Percentiles rank a stretch among this genome's conserved stretches.
These are phyloP conservation scores for Zygosaccharomyces rouxii DNA, from an alignment of 805 yeast species.

Conservation along the genomic window DNA sequence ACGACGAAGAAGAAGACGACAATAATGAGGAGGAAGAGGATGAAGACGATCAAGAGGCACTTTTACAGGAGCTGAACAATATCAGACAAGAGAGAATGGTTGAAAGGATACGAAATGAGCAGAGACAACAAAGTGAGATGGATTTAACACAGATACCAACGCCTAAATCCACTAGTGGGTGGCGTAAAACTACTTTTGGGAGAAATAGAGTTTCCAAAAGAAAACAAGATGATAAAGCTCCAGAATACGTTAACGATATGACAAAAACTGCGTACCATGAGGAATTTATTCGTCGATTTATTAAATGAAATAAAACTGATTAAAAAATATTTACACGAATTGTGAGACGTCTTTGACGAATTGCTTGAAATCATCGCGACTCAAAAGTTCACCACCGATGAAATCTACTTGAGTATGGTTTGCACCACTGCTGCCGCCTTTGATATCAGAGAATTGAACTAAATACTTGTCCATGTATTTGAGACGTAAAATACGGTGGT, in stretches of 20 bases:
- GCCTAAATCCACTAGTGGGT: constrained; percentile 20
- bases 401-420: constrained; percentile 30
- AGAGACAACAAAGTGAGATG: constrained; percentile 20
- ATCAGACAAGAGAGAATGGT: constrained; percentile 37
- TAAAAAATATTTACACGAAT: constrained; percentile 8
- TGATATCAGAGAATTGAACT: constrained; percentile 31
- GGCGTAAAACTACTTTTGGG: constrained; percentile 29
- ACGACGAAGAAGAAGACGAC: constrained; percentile 35
- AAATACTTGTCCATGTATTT: constrained; percentile 29
- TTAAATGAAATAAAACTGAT: constrained; percentile 24
- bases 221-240: not conserved
- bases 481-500: constrained; percentile 26
- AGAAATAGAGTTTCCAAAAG: constrained; percentile 18
- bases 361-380: constrained; percentile 14
- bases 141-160: constrained; percentile 16
- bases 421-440: constrained; percentile 29
- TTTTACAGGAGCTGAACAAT: constrained; percentile 39
- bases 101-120: constrained; percentile 26
- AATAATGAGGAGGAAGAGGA: constrained; percentile 27
- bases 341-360: constrained; percentile 18
- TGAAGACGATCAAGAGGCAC: constrained; percentile 40
- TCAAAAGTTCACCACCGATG: constrained; percentile 18
- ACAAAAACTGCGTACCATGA: constrained; percentile 41
- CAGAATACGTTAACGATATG: constrained; percentile 35
- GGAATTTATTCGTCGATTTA: constrained; percentile 40